Evolutionary conservation across 73 alveolate species (phyloP).

Genomic region (Paramecium tetraurelia): DNA sequence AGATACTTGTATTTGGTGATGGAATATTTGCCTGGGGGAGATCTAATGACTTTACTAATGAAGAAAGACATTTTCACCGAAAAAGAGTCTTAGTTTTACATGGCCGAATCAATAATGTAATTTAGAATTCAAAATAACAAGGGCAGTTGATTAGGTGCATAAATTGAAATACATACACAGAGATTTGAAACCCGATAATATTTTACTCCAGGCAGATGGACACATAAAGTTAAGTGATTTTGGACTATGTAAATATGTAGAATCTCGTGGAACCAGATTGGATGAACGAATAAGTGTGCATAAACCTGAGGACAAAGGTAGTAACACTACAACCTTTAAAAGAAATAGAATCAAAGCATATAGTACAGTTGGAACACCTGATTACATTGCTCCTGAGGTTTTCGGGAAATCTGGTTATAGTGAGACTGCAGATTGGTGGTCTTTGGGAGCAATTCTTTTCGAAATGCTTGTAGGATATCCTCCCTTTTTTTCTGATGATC

Average conservation of each 20-base stretch:
- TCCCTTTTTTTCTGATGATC: conserved; percentile 86
- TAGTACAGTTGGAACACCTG: conserved; percentile 94
- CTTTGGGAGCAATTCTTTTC: conserved; percentile 87
- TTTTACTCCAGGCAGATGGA: conserved; percentile 78
- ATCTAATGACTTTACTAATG: conserved; percentile 83
- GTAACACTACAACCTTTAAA: background rate
- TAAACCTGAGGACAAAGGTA: conserved; percentile 33
- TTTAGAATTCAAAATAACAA: background rate
- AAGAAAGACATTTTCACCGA: conserved; percentile 84
- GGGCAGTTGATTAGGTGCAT: conserved; percentile 89
- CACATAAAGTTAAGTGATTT: conserved; percentile 79
- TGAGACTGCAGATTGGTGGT: conserved; percentile 93
- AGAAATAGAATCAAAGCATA: conserved; percentile 58
- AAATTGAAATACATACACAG: conserved; percentile 85
- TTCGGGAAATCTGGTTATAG: conserved; percentile 82
- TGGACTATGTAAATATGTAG: conserved; percentile 70
- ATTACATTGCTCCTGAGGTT: conserved; percentile 98
- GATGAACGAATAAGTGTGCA: conserved; percentile 61
- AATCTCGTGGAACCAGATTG: conserved; percentile 20
- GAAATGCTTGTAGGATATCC: conserved; percentile 94
- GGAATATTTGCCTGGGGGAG: conserved; percentile 76
- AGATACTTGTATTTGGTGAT: conserved; percentile 63
- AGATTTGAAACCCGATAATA: conserved; percentile 88
- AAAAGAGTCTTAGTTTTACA: conserved; percentile 83
- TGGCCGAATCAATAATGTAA: conserved; percentile 77